These are phyloP conservation scores for Ulota crispa DNA, from an alignment of 225 moss, liverwort and hornwort genomes.

Conservation along the genomic window DNA sequence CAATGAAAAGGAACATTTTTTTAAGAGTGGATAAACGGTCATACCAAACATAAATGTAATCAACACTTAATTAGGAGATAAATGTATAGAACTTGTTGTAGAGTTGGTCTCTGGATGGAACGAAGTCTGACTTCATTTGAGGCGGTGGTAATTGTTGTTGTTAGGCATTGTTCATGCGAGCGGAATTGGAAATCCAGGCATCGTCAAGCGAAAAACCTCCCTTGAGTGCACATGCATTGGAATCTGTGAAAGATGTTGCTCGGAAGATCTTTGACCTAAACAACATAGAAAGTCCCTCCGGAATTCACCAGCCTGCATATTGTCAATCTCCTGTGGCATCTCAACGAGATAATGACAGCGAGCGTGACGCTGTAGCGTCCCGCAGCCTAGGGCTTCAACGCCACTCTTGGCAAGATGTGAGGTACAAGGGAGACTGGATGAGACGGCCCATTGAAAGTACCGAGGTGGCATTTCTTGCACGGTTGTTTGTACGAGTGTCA, in stretches of 20 bases:
- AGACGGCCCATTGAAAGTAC: conserved; percentile 66
- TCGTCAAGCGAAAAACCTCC: conserved; percentile 55
- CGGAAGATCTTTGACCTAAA: conserved; percentile 53
- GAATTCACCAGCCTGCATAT: conserved; percentile 38
- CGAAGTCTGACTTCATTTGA: conserved; percentile 3
- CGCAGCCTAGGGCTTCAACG: conserved; percentile 59
- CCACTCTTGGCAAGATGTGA: conserved; percentile 72
- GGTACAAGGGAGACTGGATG: conserved; percentile 71
- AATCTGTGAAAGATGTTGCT: conserved; percentile 61
- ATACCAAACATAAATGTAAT: not conserved
- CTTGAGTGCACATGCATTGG: conserved; percentile 56
- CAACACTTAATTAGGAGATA: too few relatives aligned
- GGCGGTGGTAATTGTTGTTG: not conserved
- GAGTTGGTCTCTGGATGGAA: conserved; percentile 9
- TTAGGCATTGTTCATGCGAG: conserved; percentile 65
- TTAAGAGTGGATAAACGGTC: not conserved
- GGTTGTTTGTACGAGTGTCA: conserved; percentile 49
- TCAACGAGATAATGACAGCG: conserved; percentile 31
- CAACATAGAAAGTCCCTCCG: conserved; percentile 28
- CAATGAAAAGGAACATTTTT: not conserved
- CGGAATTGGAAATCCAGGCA: conserved; percentile 58
- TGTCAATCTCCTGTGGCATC: conserved; percentile 39
- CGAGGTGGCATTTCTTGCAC: conserved; percentile 55
- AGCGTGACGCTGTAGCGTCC: conserved; percentile 20
- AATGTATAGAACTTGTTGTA: not conserved